A percentile compares a stretch with the other conserved stretches of the same genome.
phyloP scores from a whole-genome alignment of 345 rosid genomes.

The Melaleuca alternifolia region DNA sequence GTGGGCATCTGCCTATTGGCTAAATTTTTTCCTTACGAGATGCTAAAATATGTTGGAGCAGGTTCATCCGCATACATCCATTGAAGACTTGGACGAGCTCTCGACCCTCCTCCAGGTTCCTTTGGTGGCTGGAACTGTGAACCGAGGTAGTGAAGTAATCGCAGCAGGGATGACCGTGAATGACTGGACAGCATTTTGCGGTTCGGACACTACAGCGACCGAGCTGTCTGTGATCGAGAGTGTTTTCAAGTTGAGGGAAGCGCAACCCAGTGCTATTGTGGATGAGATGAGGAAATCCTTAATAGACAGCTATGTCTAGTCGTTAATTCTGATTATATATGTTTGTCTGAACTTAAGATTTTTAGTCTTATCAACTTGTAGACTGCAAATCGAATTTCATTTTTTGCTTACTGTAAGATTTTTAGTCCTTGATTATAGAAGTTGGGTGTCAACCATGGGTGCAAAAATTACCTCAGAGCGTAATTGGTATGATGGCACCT shows the following conservation, averaged over 20 bases:
- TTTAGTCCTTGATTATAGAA: neutral
- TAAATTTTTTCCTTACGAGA: neutral
- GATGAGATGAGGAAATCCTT: constrained; percentile 91
- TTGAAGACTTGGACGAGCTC: constrained; percentile 88
- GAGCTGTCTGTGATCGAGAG: constrained; percentile 84
- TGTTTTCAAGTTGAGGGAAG: constrained; percentile 88
- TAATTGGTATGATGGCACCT: neutral
- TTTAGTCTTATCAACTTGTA: no score
- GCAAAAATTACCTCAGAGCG: neutral
- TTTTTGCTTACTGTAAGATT: no score
- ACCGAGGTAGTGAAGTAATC: constrained; percentile 84
- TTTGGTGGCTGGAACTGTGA: constrained; percentile 70
- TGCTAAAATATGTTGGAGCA: constrained; percentile 6
- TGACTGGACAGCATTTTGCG: constrained; percentile 88
- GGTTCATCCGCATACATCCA: constrained; percentile 94
- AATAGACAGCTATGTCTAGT: constrained; percentile 57
- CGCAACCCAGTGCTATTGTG: constrained; percentile 71
- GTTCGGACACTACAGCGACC: constrained; percentile 90
- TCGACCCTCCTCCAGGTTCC: constrained; percentile 84
- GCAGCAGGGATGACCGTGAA: constrained; percentile 80
- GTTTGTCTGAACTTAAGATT: neutral
- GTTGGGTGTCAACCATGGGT: neutral
- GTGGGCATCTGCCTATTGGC: neutral
- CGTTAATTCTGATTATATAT: neutral
- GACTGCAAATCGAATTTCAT: no score